A percentile compares a stretch with the other conserved stretches of the same genome.
These are phyloP conservation scores for Speleostelium caveatum DNA, from an alignment of 78 protist genomes.

Conservation along the genomic window DNA sequence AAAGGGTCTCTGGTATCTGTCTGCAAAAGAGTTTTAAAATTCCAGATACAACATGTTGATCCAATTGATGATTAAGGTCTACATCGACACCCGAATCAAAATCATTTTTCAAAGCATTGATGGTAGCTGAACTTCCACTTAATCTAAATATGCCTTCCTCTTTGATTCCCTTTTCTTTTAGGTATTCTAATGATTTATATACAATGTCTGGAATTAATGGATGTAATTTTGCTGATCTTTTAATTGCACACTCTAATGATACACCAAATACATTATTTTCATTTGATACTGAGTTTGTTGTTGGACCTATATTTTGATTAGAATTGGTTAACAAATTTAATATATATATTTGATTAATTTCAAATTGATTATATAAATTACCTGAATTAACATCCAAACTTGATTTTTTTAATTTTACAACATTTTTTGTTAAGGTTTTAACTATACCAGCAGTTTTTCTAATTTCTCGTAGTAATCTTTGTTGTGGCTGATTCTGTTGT, in stretches of 20 bases:
- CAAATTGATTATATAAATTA: not conserved
- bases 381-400: not conserved
- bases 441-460: constrained; percentile 67
- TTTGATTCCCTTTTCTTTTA: constrained; percentile 24
- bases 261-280: constrained; percentile 28
- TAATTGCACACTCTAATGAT: constrained; percentile 37
- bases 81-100: constrained; percentile 44
- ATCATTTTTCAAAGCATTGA: constrained; percentile 19
- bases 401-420: not conserved
- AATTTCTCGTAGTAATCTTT: constrained; percentile 29
- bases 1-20: constrained; percentile 72
- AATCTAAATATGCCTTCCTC: constrained; percentile 67
- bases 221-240: constrained; percentile 46
- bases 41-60: constrained; percentile 73
- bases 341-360: not conserved
- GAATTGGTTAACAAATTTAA: not conserved
- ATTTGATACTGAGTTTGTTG: not conserved
- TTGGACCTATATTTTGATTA: not conserved
- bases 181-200: constrained; percentile 48
- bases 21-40: constrained; percentile 69
- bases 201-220: constrained; percentile 70
- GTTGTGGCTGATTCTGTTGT: not conserved
- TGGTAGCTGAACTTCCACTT: constrained; percentile 55
- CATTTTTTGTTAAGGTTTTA: constrained; percentile 29
- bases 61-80: constrained; percentile 23